Base-by-base conservation (phyloP, 768 basidiomycete species). In the Sporobolomyces roseus region DNA sequence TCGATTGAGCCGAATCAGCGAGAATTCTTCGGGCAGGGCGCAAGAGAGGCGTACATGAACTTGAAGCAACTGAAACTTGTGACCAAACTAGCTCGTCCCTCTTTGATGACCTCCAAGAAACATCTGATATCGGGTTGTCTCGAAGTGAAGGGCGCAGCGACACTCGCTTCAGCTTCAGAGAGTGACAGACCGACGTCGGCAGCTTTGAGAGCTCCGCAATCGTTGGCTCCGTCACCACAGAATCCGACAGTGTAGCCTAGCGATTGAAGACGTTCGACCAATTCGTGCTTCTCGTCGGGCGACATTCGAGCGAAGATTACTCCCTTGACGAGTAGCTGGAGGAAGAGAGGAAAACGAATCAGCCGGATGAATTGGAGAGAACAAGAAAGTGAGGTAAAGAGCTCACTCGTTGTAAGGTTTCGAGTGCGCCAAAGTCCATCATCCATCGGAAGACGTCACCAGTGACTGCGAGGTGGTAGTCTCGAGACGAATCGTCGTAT, bases 1-100 rank as follows among this genome's bases (percentile, higher is more conserved):
- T n/a, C 38, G 17, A 49, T 35, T 23, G 51, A 30, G 10, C 36
- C n/a, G 23, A 33, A 3, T n/a, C 29, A 2, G 29, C 3, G 36
- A 33, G n/a, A n/a, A n/a, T n/a, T n/a, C n/a, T n/a, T n/a, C n/a
- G n/a, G n/a, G 38, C 33, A 9, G 29, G 32, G 12, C 17, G 25
- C 4, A 17, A 21, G 1, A 10, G 29, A 7, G 41, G 82, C 90
- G 79, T 74, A 93, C 94, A 99, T 99, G 77, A 97, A 99, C 80
- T 99, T 99, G 86, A 99, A 99, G 80, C 94, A 98, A 73, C 92
- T 93, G 80, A 99, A 99, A 78, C 92, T 94, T 1, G 96, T 98
- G 61, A 96, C 94, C 61, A 99, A 82, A 1, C 96, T 94, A 12
- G 92, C 91, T 50, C 96, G 84, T 12, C 96, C 96, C 77, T 99